phyloP scores from a whole-genome alignment of 371 early-diverging fungal genomes.

The Mucor indicus region DNA sequence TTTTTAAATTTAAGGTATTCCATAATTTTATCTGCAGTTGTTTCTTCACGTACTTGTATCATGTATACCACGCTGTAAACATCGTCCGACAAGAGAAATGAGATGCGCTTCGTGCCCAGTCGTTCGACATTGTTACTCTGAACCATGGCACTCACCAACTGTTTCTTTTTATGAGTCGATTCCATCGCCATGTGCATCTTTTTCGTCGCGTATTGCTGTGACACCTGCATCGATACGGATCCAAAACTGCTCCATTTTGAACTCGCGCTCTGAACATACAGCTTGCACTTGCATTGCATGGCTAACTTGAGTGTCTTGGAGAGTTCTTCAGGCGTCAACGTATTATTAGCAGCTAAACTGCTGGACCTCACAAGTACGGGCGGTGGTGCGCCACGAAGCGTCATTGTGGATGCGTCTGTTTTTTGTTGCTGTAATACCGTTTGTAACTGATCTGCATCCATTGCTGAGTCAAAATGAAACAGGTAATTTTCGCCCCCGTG shows the following conservation, averaged over 20 bases:
- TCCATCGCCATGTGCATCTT: conserved; percentile 43
- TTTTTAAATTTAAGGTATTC: conserved; percentile 44
- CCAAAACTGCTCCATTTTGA: conserved; percentile 45
- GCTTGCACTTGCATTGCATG: conserved; percentile 45
- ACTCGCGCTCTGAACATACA: conserved; percentile 39
- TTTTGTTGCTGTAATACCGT: conserved; percentile 21
- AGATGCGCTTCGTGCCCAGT: conserved; percentile 34
- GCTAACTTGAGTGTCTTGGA: conserved; percentile 27
- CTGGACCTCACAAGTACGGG: conserved; percentile 1
- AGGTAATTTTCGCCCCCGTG: conserved; percentile 32
- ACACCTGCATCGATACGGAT: conserved; percentile 32
- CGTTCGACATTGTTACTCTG: conserved; percentile 43
- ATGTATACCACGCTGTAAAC: conserved; percentile 44
- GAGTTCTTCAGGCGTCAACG: conserved; percentile 15
- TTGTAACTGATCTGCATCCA: conserved; percentile 18
- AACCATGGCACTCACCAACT: conserved; percentile 38
- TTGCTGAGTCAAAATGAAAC: conserved; percentile 25
- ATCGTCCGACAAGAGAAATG: conserved; percentile 37
- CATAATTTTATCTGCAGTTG: conserved; percentile 34
- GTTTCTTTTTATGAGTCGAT: conserved; percentile 27
- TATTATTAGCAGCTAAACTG: conserved; percentile 1
- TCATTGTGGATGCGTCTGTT: neutral
- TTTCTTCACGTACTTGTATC: conserved; percentile 43
- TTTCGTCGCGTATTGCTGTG: conserved; percentile 37
- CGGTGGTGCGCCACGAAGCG: conserved; percentile 2